Conservation (phyloP, 2,329 filamentous ascomycete genomes). For the Hypoxylon sp. region DNA sequence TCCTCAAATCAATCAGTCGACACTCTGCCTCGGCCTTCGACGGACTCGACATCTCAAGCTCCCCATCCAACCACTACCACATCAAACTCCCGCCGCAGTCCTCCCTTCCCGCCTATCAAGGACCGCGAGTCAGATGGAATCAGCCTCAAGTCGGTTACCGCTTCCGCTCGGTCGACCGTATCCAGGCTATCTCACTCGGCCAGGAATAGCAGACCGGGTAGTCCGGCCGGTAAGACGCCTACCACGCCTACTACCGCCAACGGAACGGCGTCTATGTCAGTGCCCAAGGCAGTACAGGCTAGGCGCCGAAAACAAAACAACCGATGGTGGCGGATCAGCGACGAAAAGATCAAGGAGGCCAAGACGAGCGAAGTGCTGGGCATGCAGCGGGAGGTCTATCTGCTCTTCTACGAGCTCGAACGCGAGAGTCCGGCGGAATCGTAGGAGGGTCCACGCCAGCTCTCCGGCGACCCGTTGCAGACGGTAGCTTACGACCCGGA, state of each 20-base stretch:
- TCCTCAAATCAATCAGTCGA: conserved; percentile 52
- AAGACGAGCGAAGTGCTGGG: conserved; percentile 89
- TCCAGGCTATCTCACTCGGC: conserved; percentile 56
- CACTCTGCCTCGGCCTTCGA: conserved; percentile 30
- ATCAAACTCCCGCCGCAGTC: conserved; percentile 27
- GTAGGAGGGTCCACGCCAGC: conserved; percentile 26
- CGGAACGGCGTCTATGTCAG: conserved; percentile 29
- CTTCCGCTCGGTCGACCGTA: conserved; percentile 63
- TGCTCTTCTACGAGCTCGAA: conserved; percentile 94
- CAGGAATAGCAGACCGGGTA: conserved; percentile 43
- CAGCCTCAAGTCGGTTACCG: conserved; percentile 64
- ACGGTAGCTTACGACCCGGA: conserved; percentile 21
- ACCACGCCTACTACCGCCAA: conserved; percentile 36
- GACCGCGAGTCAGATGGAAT: conserved; percentile 58
- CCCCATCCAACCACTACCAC: conserved; percentile 28
- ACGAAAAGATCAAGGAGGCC: conserved; percentile 94
- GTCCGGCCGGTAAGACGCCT: conserved; percentile 37
- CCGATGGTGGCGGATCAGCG: conserved; percentile 97
- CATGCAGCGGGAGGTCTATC: conserved; percentile 95
- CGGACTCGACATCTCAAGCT: conserved; percentile 34
- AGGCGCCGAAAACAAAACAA: conserved; percentile 69
- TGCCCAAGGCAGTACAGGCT: conserved; percentile 35
- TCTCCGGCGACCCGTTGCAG: conserved; percentile 25
- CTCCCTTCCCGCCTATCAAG: conserved; percentile 40
- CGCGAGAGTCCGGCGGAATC: conserved; percentile 47